Evolutionary conservation across 2,329 filamentous ascomycete species (phyloP).

Genomic region (Paracamarosporium sp.): DNA sequence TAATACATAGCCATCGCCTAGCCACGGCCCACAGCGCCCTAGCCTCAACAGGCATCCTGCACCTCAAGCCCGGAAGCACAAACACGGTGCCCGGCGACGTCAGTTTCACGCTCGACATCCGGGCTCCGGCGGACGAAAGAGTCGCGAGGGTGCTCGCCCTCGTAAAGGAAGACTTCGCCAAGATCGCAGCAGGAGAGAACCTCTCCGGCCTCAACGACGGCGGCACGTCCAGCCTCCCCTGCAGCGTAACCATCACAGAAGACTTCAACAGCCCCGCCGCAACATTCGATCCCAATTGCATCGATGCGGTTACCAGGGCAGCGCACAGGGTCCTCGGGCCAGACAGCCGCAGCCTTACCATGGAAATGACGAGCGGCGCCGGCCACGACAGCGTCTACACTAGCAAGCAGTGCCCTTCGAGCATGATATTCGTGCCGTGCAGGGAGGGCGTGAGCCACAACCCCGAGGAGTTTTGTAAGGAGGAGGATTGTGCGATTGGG

Average conservation of each 20-base stretch:
- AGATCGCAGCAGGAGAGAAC: conserved; percentile 65
- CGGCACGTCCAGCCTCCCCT: conserved; percentile 58
- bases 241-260: conserved; percentile 63
- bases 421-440: conserved; percentile 58
- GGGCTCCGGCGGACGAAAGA: conserved; percentile 62
- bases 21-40: conserved; percentile 67
- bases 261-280: conserved; percentile 66
- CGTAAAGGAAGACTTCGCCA: conserved; percentile 64
- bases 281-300: conserved; percentile 71
- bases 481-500: conserved; percentile 55
- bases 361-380: conserved; percentile 68
- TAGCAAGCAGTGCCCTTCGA: conserved; percentile 53
- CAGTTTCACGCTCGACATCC: conserved; percentile 72
- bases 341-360: conserved; percentile 59
- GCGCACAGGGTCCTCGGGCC: conserved; percentile 64
- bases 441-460: conserved; percentile 57
- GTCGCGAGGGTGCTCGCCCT: conserved; percentile 65
- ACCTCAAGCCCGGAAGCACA: conserved; percentile 69
- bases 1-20: conserved; percentile 68
- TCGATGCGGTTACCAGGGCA: conserved; percentile 67
- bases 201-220: conserved; percentile 54
- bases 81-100: conserved; percentile 77
- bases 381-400: conserved; percentile 64
- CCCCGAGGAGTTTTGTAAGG: conserved; percentile 53
- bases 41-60: conserved; percentile 74